Evolutionary conservation across 495 filamentous ascomycete genomes (phyloP).

Genomic region (Penicillium herquei): DNA sequence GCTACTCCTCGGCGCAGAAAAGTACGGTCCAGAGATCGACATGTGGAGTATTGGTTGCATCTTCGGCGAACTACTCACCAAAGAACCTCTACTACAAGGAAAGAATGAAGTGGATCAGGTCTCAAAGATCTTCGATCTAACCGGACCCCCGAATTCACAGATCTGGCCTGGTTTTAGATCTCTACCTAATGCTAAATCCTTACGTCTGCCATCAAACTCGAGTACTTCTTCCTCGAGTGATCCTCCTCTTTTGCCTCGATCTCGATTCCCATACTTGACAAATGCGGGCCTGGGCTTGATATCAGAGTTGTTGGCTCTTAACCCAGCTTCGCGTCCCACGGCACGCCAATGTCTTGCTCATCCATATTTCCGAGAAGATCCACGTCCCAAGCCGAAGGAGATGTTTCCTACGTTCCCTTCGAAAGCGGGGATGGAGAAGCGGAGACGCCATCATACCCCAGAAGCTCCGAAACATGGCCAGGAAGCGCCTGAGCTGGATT

Average conservation of each 20-base stretch:
- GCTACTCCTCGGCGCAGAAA: constrained; percentile 76
- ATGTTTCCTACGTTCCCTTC: constrained; percentile 93
- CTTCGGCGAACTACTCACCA: constrained; percentile 85
- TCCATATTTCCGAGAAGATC: constrained; percentile 86
- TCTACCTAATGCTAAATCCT: constrained; percentile 81
- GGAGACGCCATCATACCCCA: constrained; percentile 70
- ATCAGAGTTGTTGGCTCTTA: constrained; percentile 64
- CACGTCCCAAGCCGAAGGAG: constrained; percentile 77
- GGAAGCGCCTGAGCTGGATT: constrained; percentile 62
- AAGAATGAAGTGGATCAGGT: constrained; percentile 93
- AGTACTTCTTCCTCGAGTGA: constrained; percentile 12
- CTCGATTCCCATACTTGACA: constrained; percentile 80
- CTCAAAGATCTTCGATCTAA: constrained; percentile 81
- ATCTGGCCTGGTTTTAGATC: constrained; percentile 85
- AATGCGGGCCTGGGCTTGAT: constrained; percentile 70
- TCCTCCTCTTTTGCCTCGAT: constrained; percentile 48
- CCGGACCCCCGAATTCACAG: constrained; percentile 83
- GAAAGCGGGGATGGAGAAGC: constrained; percentile 88
- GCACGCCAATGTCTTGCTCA: constrained; percentile 73
- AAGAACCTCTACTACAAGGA: constrained; percentile 82
- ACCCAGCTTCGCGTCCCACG: constrained; percentile 68
- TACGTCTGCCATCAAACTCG: constrained; percentile 66
- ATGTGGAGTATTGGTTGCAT: constrained; percentile 98
- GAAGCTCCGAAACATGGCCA: constrained; percentile 81
- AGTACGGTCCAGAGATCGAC: constrained; percentile 78